Conservation (phyloP, 306 rosid species). For the Casuarina glauca region DNA sequence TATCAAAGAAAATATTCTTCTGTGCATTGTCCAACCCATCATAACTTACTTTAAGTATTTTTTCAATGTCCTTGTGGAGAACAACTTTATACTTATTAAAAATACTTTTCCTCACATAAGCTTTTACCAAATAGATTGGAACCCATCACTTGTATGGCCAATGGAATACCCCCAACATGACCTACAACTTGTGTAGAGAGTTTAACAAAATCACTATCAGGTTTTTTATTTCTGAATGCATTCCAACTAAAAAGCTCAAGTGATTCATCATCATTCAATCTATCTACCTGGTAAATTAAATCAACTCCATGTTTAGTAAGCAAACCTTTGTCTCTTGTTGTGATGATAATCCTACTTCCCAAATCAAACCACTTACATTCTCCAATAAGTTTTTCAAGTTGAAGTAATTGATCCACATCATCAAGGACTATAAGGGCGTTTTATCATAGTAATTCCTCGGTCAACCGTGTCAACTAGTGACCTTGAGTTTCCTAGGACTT, state of each 20-base stretch:
- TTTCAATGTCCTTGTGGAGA: slow-evolving; percentile 13
- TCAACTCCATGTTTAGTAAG: not conserved
- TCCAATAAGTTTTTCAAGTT: slow-evolving; percentile 29
- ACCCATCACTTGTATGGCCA: slow-evolving; percentile 30
- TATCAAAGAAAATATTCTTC: slow-evolving; percentile 28
- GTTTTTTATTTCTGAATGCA: slow-evolving; percentile 23
- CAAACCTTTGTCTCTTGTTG: slow-evolving; percentile 34
- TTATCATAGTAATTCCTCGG: slow-evolving; percentile 15
- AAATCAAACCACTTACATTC: slow-evolving; percentile 33
- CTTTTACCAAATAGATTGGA: slow-evolving; percentile 27
- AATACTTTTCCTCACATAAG: slow-evolving; percentile 25
- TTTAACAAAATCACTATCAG: slow-evolving; percentile 13
- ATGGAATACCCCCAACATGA: slow-evolving; percentile 38
- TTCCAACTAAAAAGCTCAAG: slow-evolving; percentile 27
- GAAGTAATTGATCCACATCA: slow-evolving; percentile 22
- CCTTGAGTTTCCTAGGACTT: not conserved
- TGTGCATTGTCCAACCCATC: slow-evolving; percentile 23
- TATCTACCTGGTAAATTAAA: slow-evolving; percentile 2
- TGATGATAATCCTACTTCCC: slow-evolving; percentile 31
- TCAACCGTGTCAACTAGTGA: not conserved
- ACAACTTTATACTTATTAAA: not conserved
- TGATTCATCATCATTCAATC: slow-evolving; percentile 11
- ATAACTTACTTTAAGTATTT: slow-evolving; percentile 24
- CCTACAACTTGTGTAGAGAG: not conserved
- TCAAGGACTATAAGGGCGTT: slow-evolving; percentile 33